Evolutionary conservation across 2,329 filamentous ascomycete genomes (phyloP), one percentile per base, ranked within the genome.

Genomic region (Aureobasidium sp.): DNA sequence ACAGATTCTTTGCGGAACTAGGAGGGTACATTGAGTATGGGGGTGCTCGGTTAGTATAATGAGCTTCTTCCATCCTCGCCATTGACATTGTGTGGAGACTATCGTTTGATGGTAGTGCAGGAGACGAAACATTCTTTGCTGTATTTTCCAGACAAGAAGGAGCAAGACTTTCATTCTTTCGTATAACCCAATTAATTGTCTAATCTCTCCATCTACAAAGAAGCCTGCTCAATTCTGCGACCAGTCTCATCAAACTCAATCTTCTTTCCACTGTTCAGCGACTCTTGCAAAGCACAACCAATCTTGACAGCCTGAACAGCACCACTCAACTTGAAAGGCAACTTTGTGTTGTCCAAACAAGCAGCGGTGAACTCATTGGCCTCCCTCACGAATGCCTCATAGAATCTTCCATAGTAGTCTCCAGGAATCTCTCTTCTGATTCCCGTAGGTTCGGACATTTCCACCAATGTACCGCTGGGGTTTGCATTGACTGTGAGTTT

Each of bases 351-450:
- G 65, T 87, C 82, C 59, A 88, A 71, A 63, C 83, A 82, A 17
- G 76, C 78, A 13, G 79, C 81, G 0, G 83, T 84, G 65, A 87
- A 88, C 72, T 87, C 84, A 62, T 84, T 82, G 6, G 82, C 81
- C 73, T 88, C 84, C 13, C 74, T 80, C n/a, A 85, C 80, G 69
- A 87, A 88, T 0, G 85, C 85, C 29, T 82, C 73, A 65, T 83
- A 78, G 68, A 88, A 88, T 0, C 85, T 75, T 46, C 82, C 85
- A 69, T 84, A 87, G 70, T 86, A 88, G 65, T 83, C 78, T 44
- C 77, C 74, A 0, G 84, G 83, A n/a, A 87, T 81, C 71, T 87
- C 82, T 39, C 82, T 77, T 13, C 80, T 75, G 27, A 88, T 78
- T 3, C 84, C 84, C 1, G 69, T 75, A 0, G 77, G 56, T 67